Evolutionary conservation across 208 protist genomes (phyloP).

Genomic region (Crithidia sp.): DNA sequence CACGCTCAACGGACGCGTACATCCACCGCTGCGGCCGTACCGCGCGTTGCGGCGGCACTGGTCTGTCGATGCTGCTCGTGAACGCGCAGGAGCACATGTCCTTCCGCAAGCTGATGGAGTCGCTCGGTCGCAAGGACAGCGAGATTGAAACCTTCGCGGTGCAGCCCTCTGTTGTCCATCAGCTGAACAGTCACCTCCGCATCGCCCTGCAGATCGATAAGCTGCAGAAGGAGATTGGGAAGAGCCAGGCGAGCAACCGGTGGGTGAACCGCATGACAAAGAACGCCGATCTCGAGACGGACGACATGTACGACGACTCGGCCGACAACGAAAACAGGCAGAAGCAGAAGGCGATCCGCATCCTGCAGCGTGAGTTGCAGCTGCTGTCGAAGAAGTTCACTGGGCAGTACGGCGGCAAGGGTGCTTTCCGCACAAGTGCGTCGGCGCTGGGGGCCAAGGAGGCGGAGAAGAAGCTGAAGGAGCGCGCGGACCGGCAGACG

Average conservation of each 20-base stretch:
- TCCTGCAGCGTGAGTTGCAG: conserved; percentile 67
- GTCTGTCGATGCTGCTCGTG: conserved; percentile 82
- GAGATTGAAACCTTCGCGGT: conserved; percentile 84
- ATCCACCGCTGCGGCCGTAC: conserved; percentile 98
- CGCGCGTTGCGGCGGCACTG: conserved; percentile 88
- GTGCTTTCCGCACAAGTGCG: conserved; percentile 81
- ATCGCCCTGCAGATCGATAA: conserved; percentile 89
- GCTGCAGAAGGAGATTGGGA: conserved; percentile 85
- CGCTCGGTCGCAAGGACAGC: conserved; percentile 60
- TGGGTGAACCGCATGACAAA: conserved; percentile 82
- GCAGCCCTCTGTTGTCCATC: conserved; percentile 81
- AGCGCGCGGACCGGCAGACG: conserved; percentile 70
- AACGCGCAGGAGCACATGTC: conserved; percentile 90
- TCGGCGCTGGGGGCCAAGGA: conserved; percentile 72
- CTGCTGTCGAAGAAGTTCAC: conserved; percentile 74
- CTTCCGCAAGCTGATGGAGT: conserved; percentile 85
- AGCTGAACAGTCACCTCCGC: conserved; percentile 77
- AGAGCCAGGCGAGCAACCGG: conserved; percentile 63
- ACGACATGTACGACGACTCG: conserved; percentile 85
- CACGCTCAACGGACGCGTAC: conserved; percentile 94
- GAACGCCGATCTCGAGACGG: conserved; percentile 78
- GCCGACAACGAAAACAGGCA: conserved; percentile 67
- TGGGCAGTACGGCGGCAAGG: conserved; percentile 75
- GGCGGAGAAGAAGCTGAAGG: conserved; percentile 72
- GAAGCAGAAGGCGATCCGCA: conserved; percentile 82